A percentile compares a stretch with the other conserved stretches of the same genome.
phyloP scores from a whole-genome alignment of 352 stramenopile species.

The Phytophthora tubulina region DNA sequence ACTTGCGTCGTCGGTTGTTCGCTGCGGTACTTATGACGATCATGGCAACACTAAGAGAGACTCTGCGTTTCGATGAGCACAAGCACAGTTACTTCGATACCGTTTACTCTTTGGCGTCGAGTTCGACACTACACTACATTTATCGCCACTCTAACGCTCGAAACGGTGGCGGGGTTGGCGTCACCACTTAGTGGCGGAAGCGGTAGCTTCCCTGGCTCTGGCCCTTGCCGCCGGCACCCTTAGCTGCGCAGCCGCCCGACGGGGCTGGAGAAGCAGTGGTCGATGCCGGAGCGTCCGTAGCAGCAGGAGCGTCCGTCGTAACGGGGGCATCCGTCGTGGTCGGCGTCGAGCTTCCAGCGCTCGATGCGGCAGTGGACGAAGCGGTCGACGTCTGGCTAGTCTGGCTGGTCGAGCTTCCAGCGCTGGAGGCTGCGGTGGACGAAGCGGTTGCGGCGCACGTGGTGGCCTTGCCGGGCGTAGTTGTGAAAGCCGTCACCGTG shows the following conservation, averaged over 20 bases:
- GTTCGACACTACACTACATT: constrained; percentile 13
- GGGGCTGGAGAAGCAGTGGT: constrained; percentile 22
- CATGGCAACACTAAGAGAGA: background rate
- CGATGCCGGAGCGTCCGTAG: constrained; percentile 4
- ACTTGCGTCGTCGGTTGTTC: background rate
- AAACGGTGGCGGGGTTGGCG: constrained; percentile 4
- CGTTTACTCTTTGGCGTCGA: constrained; percentile 2
- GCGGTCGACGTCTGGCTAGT: constrained; percentile 10
- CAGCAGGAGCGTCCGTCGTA: constrained; percentile 4
- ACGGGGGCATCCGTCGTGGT: constrained; percentile 10
- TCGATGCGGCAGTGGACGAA: constrained; percentile 19
- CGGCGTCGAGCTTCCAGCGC: constrained; percentile 15
- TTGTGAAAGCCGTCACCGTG: constrained; percentile 42
- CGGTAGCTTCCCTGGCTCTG: constrained; percentile 20
- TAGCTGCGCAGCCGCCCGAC: constrained; percentile 27
- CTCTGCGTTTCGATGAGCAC: background rate
- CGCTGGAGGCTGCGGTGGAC: too few relatives aligned
- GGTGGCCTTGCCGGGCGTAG: constrained; percentile 28
- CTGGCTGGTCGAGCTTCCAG: too few relatives aligned
- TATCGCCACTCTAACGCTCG: constrained; percentile 17
- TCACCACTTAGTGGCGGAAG: constrained; percentile 23
- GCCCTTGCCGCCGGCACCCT: constrained; percentile 19
- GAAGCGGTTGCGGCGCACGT: constrained; percentile 18
- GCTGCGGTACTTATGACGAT: background rate
- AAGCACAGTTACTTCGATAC: constrained; percentile 21